Base-by-base conservation (phyloP, 2,329 filamentous ascomycete genomes). In the Nothopassalora personata region DNA sequence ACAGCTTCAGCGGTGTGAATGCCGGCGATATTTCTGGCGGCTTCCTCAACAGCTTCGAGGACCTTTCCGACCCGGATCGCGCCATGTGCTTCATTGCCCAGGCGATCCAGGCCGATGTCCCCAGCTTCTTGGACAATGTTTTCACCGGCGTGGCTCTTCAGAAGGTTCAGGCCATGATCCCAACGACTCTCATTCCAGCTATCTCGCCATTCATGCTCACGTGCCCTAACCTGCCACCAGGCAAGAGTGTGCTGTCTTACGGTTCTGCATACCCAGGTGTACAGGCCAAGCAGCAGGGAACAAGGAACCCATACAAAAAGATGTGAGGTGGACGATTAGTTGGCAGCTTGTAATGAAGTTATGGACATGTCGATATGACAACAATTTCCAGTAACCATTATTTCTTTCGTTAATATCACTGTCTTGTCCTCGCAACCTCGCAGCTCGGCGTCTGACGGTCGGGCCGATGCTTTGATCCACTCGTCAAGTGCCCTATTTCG, bases 41-140 rank as follows among this genome's bases (percentile, higher is more conserved):
- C 10, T 49, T 68, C 28, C 57, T 68, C 59, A 68, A 67, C 55
- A 43, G 48, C 48, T 59, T 61, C 47, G 39, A 54, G 23, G 67
- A 68, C 36, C 57, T 68, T 6, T 56, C 50, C 13, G 64, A 68
- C 50, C 66, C 67, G n/a, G 48, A 61, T 10, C 59, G 60, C 19
- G 47, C 67, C 46, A 61, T 58, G 34, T 68, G 67, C 58, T 68
- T 68, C 64, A 62, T 68, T 46, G 50, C 49, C 11, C 67, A 68
- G 57, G 59, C 57, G 28, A 62, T 68, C 36, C 59, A 64, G 46
- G 67, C 66, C 18, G 66, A 68, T 27, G 58, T 56, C 3, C 67
- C 67, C 10, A 54, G 53, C 9, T 62, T 64, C 45, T 48, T 68
- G 49, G 48, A 56, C 54, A 63, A 64, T 5, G 62, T 67, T 23